Evolutionary conservation across 768 basidiomycete genomes (phyloP).

Genomic region (Mycena crocata): DNA sequence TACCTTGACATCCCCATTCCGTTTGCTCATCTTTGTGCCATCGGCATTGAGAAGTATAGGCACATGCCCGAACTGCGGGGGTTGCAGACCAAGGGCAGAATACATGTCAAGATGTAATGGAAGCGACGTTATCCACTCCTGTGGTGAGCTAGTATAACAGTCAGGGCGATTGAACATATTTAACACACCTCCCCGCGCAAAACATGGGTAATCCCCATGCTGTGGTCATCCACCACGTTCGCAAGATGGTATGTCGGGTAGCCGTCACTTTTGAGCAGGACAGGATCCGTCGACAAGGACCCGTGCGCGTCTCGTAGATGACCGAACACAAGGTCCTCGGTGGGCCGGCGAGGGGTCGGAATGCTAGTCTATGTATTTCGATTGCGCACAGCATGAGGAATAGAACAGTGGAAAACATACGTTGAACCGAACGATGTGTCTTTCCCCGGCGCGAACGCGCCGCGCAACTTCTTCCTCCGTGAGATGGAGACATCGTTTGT

Average conservation of each 20-base stretch:
- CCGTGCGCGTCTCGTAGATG: conserved; percentile 77
- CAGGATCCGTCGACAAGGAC: conserved; percentile 88
- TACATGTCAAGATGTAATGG: conserved; percentile 94
- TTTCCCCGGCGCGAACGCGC: conserved; percentile 79
- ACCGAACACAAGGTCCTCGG: conserved; percentile 83
- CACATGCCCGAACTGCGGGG: conserved; percentile 91
- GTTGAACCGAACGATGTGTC: conserved; percentile 87
- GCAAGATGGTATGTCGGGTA: conserved; percentile 98
- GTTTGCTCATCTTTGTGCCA: conserved; percentile 95
- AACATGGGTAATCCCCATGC: conserved; percentile 97
- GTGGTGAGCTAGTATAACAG: conserved; percentile 2
- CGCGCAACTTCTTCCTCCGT: conserved; percentile 88
- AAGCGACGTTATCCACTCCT: conserved; percentile 98
- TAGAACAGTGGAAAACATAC: conserved; percentile 55
- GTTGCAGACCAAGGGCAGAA: conserved; percentile 72
- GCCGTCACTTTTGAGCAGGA: conserved; percentile 90
- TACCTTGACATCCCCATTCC: conserved; percentile 90
- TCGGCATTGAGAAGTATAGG: conserved; percentile 92
- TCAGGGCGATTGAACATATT: neutral
- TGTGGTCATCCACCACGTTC: conserved; percentile 94
- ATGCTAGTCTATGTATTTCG: conserved; percentile 61
- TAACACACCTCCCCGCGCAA: conserved; percentile 86
- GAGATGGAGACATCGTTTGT: conserved; percentile 88
- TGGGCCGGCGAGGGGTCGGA: conserved; percentile 61
- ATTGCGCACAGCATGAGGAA: conserved; percentile 2